Conservation (phyloP, 2,329 filamentous ascomycete genomes). For the Coleophoma crateriformis region DNA sequence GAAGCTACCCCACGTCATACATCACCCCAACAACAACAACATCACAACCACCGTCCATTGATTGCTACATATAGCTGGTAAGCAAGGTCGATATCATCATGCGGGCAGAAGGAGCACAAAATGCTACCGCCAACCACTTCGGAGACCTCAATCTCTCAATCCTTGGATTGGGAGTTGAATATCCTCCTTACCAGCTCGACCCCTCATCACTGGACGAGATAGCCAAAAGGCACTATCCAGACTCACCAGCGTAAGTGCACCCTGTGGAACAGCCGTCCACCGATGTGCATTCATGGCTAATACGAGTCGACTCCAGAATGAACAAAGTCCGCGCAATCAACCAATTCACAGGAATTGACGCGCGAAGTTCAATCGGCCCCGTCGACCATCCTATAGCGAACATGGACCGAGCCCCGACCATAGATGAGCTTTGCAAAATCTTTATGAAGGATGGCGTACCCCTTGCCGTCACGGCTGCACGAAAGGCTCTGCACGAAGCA, state of each 20-base stretch:
- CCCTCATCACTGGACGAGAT: constrained; percentile 46
- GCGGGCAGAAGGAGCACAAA: neutral
- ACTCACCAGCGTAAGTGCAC: constrained; percentile 50
- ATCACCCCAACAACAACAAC: neutral
- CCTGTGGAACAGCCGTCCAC: neutral
- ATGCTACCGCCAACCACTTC: constrained; percentile 16
- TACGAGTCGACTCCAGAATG: constrained; percentile 38
- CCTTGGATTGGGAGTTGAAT: constrained; percentile 52
- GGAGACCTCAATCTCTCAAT: constrained; percentile 55
- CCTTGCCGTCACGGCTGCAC: constrained; percentile 47
- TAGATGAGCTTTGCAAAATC: constrained; percentile 46
- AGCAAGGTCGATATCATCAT: neutral
- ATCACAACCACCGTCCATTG: too few relatives aligned
- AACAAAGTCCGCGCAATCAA: constrained; percentile 59
- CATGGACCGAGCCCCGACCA: constrained; percentile 44
- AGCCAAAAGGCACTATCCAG: constrained; percentile 51
- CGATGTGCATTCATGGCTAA: constrained; percentile 1
- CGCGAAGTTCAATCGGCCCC: constrained; percentile 55
- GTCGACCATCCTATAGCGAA: constrained; percentile 58
- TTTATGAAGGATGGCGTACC: constrained; percentile 55
- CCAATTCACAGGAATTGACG: constrained; percentile 58
- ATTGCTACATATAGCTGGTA: too few relatives aligned
- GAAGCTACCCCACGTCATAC: constrained; percentile 11
- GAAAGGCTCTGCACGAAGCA: constrained; percentile 51
- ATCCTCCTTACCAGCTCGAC: constrained; percentile 50